phyloP scores from a whole-genome alignment of 352 stramenopile genomes.

The Pilasporangium apinafurcum region DNA sequence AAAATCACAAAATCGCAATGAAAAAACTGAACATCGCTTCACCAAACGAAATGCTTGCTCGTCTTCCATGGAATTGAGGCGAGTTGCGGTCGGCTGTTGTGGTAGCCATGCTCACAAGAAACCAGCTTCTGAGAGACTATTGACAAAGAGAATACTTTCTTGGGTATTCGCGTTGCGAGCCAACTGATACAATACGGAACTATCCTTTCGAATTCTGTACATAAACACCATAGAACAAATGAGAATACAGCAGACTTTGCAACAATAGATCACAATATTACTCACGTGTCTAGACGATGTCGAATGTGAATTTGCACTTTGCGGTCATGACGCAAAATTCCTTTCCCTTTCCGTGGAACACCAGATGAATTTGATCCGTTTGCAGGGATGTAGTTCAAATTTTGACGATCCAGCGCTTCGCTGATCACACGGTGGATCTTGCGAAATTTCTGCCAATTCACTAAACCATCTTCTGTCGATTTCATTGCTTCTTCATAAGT shows the following conservation, averaged over 20 bases:
- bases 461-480: constrained; percentile 72
- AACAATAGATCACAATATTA: constrained; percentile 5
- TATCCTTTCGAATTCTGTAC: constrained; percentile 77
- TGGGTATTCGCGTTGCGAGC: constrained; percentile 84
- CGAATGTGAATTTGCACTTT: constrained; percentile 69
- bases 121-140: constrained; percentile 82
- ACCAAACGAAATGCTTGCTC: no score
- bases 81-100: not conserved
- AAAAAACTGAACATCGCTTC: no score
- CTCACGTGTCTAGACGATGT: constrained; percentile 82
- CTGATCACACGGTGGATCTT: constrained; percentile 79
- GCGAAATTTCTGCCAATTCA: constrained; percentile 85
- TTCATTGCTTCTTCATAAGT: constrained; percentile 85
- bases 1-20: no score
- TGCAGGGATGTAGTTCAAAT: constrained; percentile 65
- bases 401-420: constrained; percentile 69
- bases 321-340: constrained; percentile 63
- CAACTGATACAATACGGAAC: constrained; percentile 75
- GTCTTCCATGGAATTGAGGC: no score
- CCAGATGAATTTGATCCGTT: constrained; percentile 22
- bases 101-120: constrained; percentile 41
- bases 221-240: constrained; percentile 4
- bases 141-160: constrained; percentile 86
- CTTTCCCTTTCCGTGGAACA: constrained; percentile 69
- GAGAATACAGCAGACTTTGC: not conserved